Base-by-base conservation (phyloP, 2,329 filamentous ascomycete genomes). In the Fusarium irregulare region DNA sequence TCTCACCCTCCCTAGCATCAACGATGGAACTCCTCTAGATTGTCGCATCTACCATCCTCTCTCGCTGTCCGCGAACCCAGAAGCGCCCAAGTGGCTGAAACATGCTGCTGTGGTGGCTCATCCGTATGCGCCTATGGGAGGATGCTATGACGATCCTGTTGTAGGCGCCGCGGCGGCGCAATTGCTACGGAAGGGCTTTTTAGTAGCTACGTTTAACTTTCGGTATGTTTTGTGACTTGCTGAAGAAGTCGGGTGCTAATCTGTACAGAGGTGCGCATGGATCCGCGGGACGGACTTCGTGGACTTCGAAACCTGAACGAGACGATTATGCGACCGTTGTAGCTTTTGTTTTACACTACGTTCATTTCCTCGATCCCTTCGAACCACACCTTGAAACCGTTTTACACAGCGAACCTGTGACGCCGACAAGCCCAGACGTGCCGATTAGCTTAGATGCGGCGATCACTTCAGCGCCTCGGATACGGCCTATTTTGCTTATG, bases 191-290 rank as follows among this genome's bases (percentile, higher is more conserved):
- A 81, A 85, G 55, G 93, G 92, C 3, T 97, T 89, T 75, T 78
- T 97, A 3, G 91, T 98, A 4, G 91, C 87, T 10, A 97, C 93
- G 0, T 98, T 98, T 80, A 98, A 98, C 76, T 98, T 98, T 78
- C 88, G 94, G 92, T 94, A 82, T 55, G 80, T 48, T 25, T 5
- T 23, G 21, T 4, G 4, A 23, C 4, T 23, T 25, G 23, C 7
- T 2, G 7, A 16, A 21, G 13, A 18, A 10, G n/a, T 25, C 16
- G 16, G 8, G 14, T 41, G 74, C 74, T 70, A 18, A 71, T 66
- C 1, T 32, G 6, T 65, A 6, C 27, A 97, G 94, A 80, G 95
- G 95, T 51, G 93, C 93, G 0, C 87, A 88, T 27, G 84, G 84
- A 27, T 96, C 93, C 0, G 87, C 88, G 56, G 94, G 94, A 7